Conservation (phyloP, 1,284 basidiomycete species). For the Phylloboletellus chloephorus region DNA sequence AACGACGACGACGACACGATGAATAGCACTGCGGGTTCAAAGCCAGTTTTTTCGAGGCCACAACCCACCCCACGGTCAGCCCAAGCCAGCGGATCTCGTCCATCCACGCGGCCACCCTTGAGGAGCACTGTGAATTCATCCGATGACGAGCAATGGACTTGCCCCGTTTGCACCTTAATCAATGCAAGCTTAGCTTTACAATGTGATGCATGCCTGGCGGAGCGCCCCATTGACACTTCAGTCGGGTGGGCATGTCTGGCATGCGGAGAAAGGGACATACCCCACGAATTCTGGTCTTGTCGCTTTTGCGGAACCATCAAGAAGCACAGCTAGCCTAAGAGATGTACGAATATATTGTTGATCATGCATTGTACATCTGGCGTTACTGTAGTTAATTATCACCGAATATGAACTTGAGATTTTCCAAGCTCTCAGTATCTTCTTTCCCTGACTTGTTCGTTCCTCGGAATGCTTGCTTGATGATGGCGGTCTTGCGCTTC, state of each 20-base stretch:
- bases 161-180: conserved; percentile 65
- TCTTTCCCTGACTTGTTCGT: conserved; percentile 32
- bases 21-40: conserved; percentile 22
- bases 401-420: conserved; percentile 73
- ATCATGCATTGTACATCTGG: neutral
- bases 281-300: conserved; percentile 71
- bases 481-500: conserved; percentile 80
- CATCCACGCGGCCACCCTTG: neutral
- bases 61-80: conserved; percentile 6
- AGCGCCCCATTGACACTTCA: conserved; percentile 39
- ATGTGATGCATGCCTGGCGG: conserved; percentile 60
- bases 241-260: conserved; percentile 62
- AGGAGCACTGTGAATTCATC: conserved; percentile 1
- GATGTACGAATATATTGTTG: conserved; percentile 10
- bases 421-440: conserved; percentile 69
- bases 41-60: conserved; percentile 11
- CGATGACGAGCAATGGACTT: conserved; percentile 50
- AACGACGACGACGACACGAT: conserved; percentile 30
- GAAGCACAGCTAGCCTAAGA: conserved; percentile 32
- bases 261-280: conserved; percentile 62
- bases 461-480: conserved; percentile 73
- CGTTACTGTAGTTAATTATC: conserved; percentile 20
- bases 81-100: neutral
- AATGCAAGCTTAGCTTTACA: conserved; percentile 48
- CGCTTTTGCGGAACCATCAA: conserved; percentile 66